Base-by-base conservation (phyloP, 2,329 filamentous ascomycete species). In the Fusarium beomiforme region DNA sequence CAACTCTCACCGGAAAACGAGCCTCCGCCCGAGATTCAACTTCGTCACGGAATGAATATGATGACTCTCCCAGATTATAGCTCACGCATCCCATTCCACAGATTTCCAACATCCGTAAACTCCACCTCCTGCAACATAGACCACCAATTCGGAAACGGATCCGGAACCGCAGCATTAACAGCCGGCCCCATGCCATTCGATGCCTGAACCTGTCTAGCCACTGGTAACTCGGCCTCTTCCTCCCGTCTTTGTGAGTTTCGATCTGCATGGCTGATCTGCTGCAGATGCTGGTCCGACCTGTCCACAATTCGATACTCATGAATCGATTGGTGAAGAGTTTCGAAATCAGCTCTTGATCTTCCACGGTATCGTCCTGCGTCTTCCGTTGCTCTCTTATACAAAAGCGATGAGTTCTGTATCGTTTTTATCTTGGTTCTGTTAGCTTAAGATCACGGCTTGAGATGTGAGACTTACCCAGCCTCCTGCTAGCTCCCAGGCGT, bases 91-190 rank as follows among this genome's bases (percentile, higher is more conserved):
- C 62, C 61, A 13, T 64, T 66, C 69, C 49, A 70, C 17, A 71
- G 53, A 19, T 64, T 71, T 2, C 58, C 53, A 34, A 71, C 57
- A 23, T 71, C 69, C 2, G 70, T 47, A 64, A 75, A 75, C 13
- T 75, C 72, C 9, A 73, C 72, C 3, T 75, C 72, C n/a, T 75
- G 72, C 13, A 75, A 55, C 72, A 75, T 75, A 2, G 72, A 75
- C 72, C 72, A 75, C 72, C 72, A 75, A 33, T 75, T 75, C 6
- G 72, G 72, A 51, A 74, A 75, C 1, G 71, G 64, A 17, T 75
- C 72, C 8, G 67, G 44, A 13, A 71, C 34, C 8, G 59, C 44
- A 1, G 67, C 51, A 34, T 56, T 70, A 10, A 49, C 6, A 11
- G 26, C n/a, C 2, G 41, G 5, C 3, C 33, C 44, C 7, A 49